phyloP scores from a whole-genome alignment of 1,284 basidiomycete genomes.

The Ustilago shanxiensis region DNA sequence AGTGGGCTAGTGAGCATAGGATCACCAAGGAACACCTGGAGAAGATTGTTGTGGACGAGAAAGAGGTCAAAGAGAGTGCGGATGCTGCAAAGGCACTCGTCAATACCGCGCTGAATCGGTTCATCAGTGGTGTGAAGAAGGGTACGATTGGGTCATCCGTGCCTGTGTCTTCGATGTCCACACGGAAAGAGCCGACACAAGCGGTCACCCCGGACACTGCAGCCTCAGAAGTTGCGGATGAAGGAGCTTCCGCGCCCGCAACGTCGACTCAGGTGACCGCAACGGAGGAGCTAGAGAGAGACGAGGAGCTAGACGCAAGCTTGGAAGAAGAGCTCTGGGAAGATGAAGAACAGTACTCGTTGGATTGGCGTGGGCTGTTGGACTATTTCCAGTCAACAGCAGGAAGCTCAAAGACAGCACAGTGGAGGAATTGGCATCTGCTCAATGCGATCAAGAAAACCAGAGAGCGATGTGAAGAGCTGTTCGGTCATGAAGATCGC shows the following conservation, averaged over 20 bases:
- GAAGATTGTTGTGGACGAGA: conserved; percentile 23
- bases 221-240: background rate
- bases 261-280: background rate
- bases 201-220: background rate
- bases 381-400: conserved; percentile 25
- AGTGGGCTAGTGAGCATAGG: conserved; percentile 22
- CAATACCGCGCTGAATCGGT: conserved; percentile 16
- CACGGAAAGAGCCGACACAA: background rate
- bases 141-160: conserved; percentile 7
- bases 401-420: conserved; percentile 22
- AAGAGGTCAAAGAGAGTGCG: conserved; percentile 30
- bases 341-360: background rate
- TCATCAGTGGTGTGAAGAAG: conserved; percentile 24
- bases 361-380: conserved; percentile 23
- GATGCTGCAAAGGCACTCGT: conserved; percentile 27
- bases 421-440: conserved; percentile 44
- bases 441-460: conserved; percentile 31
- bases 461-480: conserved; percentile 22
- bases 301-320: conserved; percentile 18
- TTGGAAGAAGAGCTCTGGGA: conserved; percentile 19
- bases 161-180: background rate
- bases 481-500: conserved; percentile 14
- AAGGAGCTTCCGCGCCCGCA: background rate
- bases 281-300: background rate
- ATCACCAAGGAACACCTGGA: conserved; percentile 23